A percentile compares a stretch with the other conserved stretches of the same genome.
These are phyloP conservation scores for Erodium texanum DNA, from an alignment of 441 rosid species.

Conservation along the genomic window DNA sequence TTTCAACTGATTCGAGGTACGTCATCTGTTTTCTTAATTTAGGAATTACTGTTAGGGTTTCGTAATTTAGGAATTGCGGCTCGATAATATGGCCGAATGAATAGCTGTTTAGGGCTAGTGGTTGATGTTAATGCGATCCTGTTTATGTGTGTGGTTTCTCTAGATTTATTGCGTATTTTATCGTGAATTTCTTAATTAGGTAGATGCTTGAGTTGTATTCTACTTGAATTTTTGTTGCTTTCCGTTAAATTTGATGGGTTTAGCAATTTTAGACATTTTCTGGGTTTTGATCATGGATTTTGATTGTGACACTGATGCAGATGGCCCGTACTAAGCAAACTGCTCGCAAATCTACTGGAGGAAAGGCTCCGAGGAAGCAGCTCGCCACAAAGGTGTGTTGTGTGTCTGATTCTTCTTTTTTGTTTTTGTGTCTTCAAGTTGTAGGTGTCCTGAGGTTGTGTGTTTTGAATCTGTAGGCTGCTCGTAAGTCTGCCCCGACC, in stretches of 20 bases:
- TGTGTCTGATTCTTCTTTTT: background rate
- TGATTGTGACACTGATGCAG: conserved; percentile 18
- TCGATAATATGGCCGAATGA: too few species aligned
- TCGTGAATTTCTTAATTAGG: background rate
- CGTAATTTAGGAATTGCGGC: too few species aligned
- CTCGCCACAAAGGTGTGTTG: conserved; percentile 43
- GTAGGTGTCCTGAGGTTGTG: too few species aligned
- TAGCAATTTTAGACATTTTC: background rate
- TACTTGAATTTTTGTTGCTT: background rate
- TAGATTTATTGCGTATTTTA: too few species aligned
- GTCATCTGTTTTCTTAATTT: background rate
- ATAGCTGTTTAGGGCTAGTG: too few species aligned
- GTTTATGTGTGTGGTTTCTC: background rate
- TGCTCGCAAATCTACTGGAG: conserved; percentile 55
- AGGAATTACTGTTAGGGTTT: too few species aligned
- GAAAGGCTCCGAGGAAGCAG: conserved; percentile 57
- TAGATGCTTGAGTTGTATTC: background rate
- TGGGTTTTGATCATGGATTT: too few species aligned
- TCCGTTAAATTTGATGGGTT: background rate
- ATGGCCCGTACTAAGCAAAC: conserved; percentile 68
- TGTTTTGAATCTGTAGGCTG: conserved; percentile 27
- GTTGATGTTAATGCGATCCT: too few species aligned
- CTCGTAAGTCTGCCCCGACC: conserved; percentile 50
- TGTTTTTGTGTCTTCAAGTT: background rate
- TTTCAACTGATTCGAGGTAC: conserved; percentile 1